Conservation (phyloP, 768 basidiomycete genomes). For the Dacryopinax primogenitus region DNA sequence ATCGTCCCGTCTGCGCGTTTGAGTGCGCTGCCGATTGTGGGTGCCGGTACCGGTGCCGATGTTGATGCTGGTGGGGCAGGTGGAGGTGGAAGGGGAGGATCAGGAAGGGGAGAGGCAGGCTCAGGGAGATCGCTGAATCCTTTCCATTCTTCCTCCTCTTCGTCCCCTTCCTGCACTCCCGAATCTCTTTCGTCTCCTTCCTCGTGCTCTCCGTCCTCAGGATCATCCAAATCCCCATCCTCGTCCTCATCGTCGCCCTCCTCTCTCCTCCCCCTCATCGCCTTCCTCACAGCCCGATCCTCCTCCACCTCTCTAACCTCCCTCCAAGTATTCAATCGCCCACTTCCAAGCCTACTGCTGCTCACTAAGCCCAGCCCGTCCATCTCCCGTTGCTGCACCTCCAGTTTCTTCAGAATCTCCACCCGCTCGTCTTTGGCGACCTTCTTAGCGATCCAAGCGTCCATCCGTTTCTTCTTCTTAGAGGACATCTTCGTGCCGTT, state of each 20-base stretch:
- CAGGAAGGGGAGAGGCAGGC: constrained; percentile 22
- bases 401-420: constrained; percentile 63
- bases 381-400: constrained; percentile 38
- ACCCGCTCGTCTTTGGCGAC: constrained; percentile 78
- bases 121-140: constrained; percentile 20
- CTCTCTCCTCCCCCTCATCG: background rate
- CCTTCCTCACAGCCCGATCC: background rate
- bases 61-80: constrained; percentile 2
- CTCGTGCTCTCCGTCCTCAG: background rate
- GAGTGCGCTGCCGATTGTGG: constrained; percentile 32
- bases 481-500: constrained; percentile 57
- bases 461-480: constrained; percentile 80
- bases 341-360: background rate
- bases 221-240: constrained; percentile 18
- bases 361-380: background rate
- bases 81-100: constrained; percentile 17
- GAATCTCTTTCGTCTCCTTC: constrained; percentile 1
- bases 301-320: background rate
- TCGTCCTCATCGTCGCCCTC: constrained; percentile 14
- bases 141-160: constrained; percentile 19
- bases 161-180: constrained; percentile 26
- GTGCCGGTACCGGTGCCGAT: constrained; percentile 34
- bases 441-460: constrained; percentile 92
- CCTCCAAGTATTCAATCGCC: background rate
- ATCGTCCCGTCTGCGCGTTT: constrained; percentile 25